These are phyloP conservation scores for Phytophthora sojae DNA, from an alignment of 352 stramenopile genomes.

Conservation along the genomic window DNA sequence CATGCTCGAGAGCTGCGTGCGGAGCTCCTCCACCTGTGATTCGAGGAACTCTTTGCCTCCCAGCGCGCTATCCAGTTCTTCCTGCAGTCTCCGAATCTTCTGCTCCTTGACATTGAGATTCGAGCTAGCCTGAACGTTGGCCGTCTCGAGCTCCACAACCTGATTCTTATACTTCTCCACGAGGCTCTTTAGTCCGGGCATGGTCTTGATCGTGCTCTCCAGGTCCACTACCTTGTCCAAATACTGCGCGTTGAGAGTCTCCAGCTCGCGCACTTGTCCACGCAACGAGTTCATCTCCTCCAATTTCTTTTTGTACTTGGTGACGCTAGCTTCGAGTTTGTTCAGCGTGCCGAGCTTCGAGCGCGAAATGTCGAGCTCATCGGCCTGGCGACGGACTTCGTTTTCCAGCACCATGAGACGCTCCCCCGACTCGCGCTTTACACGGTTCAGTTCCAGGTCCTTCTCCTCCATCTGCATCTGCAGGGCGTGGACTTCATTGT, in stretches of 20 bases:
- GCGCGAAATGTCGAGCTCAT: slow-evolving; percentile 88
- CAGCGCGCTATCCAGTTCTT: slow-evolving; percentile 84
- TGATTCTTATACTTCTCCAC: slow-evolving; percentile 92
- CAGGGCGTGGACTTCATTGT: slow-evolving; percentile 79
- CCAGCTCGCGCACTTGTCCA: slow-evolving; percentile 78
- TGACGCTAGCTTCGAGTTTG: slow-evolving; percentile 82
- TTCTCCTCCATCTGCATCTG: slow-evolving; percentile 84
- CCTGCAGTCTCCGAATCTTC: slow-evolving; percentile 82
- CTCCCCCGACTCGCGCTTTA: slow-evolving; percentile 80
- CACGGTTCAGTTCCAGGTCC: slow-evolving; percentile 71
- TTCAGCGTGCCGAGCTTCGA: slow-evolving; percentile 83
- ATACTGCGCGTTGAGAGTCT: slow-evolving; percentile 82
- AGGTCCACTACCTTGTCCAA: slow-evolving; percentile 87
- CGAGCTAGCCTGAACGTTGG: slow-evolving; percentile 80
- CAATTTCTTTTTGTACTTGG: slow-evolving; percentile 89
- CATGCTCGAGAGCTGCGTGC: slow-evolving; percentile 64
- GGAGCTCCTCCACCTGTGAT: slow-evolving; percentile 83
- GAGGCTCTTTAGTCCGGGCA: slow-evolving; percentile 77
- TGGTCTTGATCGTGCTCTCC: slow-evolving; percentile 89
- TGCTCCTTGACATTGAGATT: slow-evolving; percentile 85
- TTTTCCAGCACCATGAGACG: slow-evolving; percentile 85
- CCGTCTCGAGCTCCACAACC: slow-evolving; percentile 86
- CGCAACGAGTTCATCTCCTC: slow-evolving; percentile 88
- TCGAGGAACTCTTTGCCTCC: slow-evolving; percentile 89
- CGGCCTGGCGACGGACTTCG: slow-evolving; percentile 85